These are phyloP conservation scores for Phlyctochytrium bullatum DNA, from an alignment of 192 early-diverging fungal species.

Conservation along the genomic window DNA sequence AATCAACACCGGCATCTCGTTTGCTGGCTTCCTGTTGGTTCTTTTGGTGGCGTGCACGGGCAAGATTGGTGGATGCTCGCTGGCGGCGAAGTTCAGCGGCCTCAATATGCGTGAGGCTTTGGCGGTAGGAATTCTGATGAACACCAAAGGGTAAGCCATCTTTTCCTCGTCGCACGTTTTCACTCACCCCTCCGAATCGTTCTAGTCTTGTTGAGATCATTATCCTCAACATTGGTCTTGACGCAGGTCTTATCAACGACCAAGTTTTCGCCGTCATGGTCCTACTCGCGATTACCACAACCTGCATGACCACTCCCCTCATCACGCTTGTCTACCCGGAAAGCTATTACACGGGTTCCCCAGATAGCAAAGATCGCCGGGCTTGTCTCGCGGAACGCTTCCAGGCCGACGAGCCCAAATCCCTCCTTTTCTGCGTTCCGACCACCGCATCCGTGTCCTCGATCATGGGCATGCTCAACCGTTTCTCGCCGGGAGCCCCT, in stretches of 20 bases:
- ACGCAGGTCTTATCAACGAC: slow-evolving; percentile 77
- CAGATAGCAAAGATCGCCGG: neutral
- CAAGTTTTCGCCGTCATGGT: slow-evolving; percentile 72
- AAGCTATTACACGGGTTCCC: neutral
- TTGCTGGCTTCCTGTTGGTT: slow-evolving; percentile 77
- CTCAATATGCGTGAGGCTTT: slow-evolving; percentile 84
- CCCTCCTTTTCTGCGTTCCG: slow-evolving; percentile 60
- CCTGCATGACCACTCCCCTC: slow-evolving; percentile 79
- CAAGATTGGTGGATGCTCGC: slow-evolving; percentile 82
- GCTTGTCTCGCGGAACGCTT: neutral
- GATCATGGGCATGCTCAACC: slow-evolving; percentile 65
- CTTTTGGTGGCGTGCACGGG: slow-evolving; percentile 77
- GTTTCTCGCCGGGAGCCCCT: neutral
- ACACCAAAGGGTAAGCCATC: slow-evolving; percentile 75
- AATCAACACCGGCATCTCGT: slow-evolving; percentile 66
- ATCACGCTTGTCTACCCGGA: slow-evolving; percentile 67
- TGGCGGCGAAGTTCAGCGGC: slow-evolving; percentile 48
- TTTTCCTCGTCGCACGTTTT: neutral
- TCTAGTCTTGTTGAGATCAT: slow-evolving; percentile 91
- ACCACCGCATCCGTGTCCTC: slow-evolving; percentile 61
- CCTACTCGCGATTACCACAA: slow-evolving; percentile 81
- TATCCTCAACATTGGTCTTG: slow-evolving; percentile 88
- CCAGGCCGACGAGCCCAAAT: slow-evolving; percentile 11
- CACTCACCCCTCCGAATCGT: slow-evolving; percentile 12
- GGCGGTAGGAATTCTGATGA: slow-evolving; percentile 90